Evolutionary conservation across 768 basidiomycete genomes (phyloP).

Genomic region (Mycena venus): DNA sequence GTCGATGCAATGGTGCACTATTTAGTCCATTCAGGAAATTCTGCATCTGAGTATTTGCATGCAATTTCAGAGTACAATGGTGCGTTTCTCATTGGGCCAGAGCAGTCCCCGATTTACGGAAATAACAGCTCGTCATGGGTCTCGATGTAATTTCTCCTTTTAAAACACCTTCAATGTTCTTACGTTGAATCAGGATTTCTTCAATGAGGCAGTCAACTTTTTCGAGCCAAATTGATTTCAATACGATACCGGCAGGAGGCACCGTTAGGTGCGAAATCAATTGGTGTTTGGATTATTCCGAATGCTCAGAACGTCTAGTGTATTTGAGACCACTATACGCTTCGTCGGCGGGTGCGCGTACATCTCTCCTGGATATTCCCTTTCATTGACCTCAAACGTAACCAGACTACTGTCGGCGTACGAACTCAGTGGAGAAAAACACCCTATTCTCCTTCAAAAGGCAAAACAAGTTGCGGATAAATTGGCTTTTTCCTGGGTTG

Average conservation of each 20-base stretch:
- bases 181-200: slow-evolving; percentile 55
- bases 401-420: slow-evolving; percentile 77
- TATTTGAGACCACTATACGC: slow-evolving; percentile 86
- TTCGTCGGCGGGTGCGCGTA: slow-evolving; percentile 77
- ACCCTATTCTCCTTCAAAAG: slow-evolving; percentile 67
- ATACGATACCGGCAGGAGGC: slow-evolving; percentile 55
- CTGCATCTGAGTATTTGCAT: slow-evolving; percentile 44
- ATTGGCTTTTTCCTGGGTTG: slow-evolving; percentile 71
- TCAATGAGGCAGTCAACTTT: slow-evolving; percentile 69
- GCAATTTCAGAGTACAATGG: slow-evolving; percentile 56
- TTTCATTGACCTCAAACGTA: too few species aligned
- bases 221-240: slow-evolving; percentile 68
- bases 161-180: neutral
- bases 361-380: too few species aligned
- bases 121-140: slow-evolving; percentile 63
- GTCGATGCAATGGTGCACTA: slow-evolving; percentile 27
- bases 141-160: slow-evolving; percentile 37
- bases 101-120: too few species aligned
- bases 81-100: slow-evolving; percentile 39
- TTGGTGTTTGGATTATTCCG: too few species aligned
- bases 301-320: slow-evolving; percentile 46
- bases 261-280: slow-evolving; percentile 58
- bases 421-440: slow-evolving; percentile 70
- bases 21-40: neutral
- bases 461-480: slow-evolving; percentile 76